Percentiles rank a stretch among this genome's conserved stretches.
phyloP scores from a whole-genome alignment of 2,329 filamentous ascomycete genomes.

The Huntiella abstrusa region DNA sequence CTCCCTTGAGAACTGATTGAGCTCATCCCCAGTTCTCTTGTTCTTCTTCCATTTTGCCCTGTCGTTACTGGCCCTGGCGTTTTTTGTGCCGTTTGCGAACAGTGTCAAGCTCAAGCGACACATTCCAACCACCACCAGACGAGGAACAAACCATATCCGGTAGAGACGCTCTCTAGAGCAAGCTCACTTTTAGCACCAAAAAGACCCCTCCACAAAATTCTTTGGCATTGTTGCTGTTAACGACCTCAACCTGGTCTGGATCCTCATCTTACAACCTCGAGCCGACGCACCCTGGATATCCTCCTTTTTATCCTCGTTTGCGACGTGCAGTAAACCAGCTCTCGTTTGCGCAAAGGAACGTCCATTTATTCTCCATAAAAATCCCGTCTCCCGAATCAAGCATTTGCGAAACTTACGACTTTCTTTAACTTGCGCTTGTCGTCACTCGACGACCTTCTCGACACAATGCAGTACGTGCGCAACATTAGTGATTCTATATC shows the following conservation, averaged over 20 bases:
- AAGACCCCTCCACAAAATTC: not conserved
- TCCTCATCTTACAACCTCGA: not conserved
- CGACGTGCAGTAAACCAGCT: not conserved
- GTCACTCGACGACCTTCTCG: no score
- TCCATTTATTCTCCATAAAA: not conserved
- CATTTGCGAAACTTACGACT: no score
- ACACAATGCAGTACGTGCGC: slow-evolving; percentile 87
- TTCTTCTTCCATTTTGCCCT: not conserved
- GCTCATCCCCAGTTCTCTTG: not conserved
- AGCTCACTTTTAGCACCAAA: no score
- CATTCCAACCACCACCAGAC: slow-evolving; percentile 5
- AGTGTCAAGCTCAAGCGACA: not conserved
- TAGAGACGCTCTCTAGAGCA: no score
- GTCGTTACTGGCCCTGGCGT: not conserved
- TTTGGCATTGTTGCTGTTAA: not conserved
- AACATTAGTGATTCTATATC: slow-evolving; percentile 90
- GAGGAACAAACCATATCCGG: no score
- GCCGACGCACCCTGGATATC: not conserved
- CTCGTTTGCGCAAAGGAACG: not conserved
- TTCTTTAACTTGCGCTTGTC: not conserved
- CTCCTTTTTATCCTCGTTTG: not conserved
- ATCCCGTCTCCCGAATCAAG: no score
- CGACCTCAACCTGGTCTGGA: not conserved
- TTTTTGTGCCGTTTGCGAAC: slow-evolving; percentile 5
- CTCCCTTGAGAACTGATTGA: not conserved